These are phyloP conservation scores for Macrocybe gigantea DNA, from an alignment of 768 basidiomycete genomes.

Conservation along the genomic window DNA sequence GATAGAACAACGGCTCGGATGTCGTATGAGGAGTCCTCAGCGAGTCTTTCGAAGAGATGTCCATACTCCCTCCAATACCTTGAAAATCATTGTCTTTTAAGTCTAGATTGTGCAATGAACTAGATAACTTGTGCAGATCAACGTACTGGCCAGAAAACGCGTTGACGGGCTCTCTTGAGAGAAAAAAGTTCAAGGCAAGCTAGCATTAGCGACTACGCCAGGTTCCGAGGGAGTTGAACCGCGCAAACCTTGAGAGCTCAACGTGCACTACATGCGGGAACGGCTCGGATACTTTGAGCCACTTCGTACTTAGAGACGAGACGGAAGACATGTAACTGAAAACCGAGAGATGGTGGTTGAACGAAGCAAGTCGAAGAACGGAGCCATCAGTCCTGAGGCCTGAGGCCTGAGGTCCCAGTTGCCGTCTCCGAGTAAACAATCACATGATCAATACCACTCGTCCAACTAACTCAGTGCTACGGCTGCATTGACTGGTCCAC, in stretches of 20 bases:
- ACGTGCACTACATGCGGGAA: slow-evolving; percentile 38
- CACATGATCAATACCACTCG: too few relatives aligned
- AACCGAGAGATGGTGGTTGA: too few relatives aligned
- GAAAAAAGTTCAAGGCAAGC: neutral
- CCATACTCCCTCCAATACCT: slow-evolving; percentile 77
- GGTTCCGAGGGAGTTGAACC: neutral
- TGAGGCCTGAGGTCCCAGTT: too few relatives aligned
- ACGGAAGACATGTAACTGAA: slow-evolving; percentile 11
- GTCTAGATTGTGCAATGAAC: neutral
- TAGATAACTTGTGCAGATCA: neutral
- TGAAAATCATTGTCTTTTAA: neutral
- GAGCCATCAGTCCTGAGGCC: too few relatives aligned
- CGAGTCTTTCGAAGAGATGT: slow-evolving; percentile 51
- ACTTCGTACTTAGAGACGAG: slow-evolving; percentile 19
- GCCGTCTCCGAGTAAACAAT: too few relatives aligned
- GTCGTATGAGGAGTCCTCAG: slow-evolving; percentile 33
- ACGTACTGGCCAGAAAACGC: slow-evolving; percentile 50
- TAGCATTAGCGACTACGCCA: neutral
- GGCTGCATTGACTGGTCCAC: too few relatives aligned
- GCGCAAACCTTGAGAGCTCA: slow-evolving; percentile 35
- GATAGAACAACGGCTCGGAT: slow-evolving; percentile 72
- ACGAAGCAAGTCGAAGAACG: too few relatives aligned
- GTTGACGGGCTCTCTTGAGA: slow-evolving; percentile 55
- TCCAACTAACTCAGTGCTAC: too few relatives aligned
- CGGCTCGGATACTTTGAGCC: slow-evolving; percentile 44